phyloP scores from a whole-genome alignment of 2,329 filamentous ascomycete genomes.

The Trichophyton benhamiae region DNA sequence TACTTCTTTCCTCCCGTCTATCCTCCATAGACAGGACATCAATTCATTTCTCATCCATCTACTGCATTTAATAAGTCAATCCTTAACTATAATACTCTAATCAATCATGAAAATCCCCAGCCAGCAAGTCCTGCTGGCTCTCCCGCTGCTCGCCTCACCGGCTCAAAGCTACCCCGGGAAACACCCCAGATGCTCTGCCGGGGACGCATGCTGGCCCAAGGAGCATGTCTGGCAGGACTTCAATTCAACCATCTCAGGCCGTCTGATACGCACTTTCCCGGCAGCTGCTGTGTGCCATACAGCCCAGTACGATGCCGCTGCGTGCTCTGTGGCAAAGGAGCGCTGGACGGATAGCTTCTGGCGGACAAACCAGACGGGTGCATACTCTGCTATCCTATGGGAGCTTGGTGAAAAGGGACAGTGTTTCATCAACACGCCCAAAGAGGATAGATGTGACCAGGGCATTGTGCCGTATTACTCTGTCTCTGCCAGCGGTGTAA shows the following conservation, averaged over 20 bases:
- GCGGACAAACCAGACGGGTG: slow-evolving; percentile 18
- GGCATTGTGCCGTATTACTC: slow-evolving; percentile 19
- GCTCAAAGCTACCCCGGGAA: not conserved
- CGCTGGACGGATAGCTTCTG: slow-evolving; percentile 15
- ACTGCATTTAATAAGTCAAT: not conserved
- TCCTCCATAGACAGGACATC: not conserved
- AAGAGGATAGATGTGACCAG: slow-evolving; percentile 15
- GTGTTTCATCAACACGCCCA: slow-evolving; percentile 19
- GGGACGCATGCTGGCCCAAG: slow-evolving; percentile 14
- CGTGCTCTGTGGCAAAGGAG: slow-evolving; percentile 12
- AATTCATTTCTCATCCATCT: not conserved
- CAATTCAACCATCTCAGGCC: slow-evolving; percentile 13
- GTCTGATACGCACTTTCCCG: slow-evolving; percentile 11
- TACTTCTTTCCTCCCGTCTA: not conserved
- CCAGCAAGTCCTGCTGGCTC: not conserved
- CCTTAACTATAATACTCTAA: not conserved
- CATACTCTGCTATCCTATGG: slow-evolving; percentile 20
- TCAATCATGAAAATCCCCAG: slow-evolving; percentile 1
- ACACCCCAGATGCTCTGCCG: slow-evolving; percentile 12
- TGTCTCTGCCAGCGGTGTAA: slow-evolving; percentile 11
- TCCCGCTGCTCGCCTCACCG: not conserved
- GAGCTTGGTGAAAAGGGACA: slow-evolving; percentile 19
- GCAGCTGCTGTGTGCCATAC: slow-evolving; percentile 14
- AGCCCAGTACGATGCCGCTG: slow-evolving; percentile 10
- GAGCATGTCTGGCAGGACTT: slow-evolving; percentile 11